phyloP scores from a whole-genome alignment of 2,329 filamentous ascomycete species.

The Colletotrichum incanum region DNA sequence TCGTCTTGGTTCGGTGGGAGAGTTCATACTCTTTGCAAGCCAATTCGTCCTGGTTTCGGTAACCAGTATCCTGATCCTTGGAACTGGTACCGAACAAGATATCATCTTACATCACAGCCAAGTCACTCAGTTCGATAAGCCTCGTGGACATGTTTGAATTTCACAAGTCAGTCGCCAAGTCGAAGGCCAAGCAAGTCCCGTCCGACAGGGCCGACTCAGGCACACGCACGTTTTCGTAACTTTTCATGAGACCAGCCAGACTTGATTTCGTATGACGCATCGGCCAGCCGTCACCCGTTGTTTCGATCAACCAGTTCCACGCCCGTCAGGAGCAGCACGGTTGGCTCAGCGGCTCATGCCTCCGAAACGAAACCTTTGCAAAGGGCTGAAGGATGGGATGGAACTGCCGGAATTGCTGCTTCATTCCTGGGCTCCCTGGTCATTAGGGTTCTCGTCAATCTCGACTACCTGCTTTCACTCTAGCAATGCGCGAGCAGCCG shows the following conservation, averaged over 20 bases:
- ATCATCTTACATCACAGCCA: slow-evolving; percentile 19
- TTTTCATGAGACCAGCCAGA: slow-evolving; percentile 6
- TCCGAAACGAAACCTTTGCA: slow-evolving; percentile 34
- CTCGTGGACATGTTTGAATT: neutral
- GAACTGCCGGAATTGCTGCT: slow-evolving; percentile 26
- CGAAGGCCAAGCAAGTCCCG: neutral
- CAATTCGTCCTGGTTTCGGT: slow-evolving; percentile 16
- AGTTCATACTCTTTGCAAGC: slow-evolving; percentile 25
- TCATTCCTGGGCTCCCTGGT: slow-evolving; percentile 22
- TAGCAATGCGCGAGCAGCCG: neutral
- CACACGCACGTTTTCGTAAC: neutral
- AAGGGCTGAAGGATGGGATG: slow-evolving; percentile 20
- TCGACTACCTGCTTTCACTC: slow-evolving; percentile 6
- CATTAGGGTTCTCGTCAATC: slow-evolving; percentile 11
- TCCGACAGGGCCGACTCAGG: neutral
- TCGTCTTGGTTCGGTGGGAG: slow-evolving; percentile 23
- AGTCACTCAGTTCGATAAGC: slow-evolving; percentile 14
- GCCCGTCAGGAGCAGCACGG: slow-evolving; percentile 36
- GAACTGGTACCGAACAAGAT: slow-evolving; percentile 17
- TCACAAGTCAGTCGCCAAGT: slow-evolving; percentile 1
- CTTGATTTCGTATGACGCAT: neutral
- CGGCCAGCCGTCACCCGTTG: slow-evolving; percentile 26
- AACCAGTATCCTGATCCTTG: slow-evolving; percentile 24
- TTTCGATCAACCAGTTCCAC: slow-evolving; percentile 27
- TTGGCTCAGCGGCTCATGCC: slow-evolving; percentile 32